phyloP scores from a whole-genome alignment of 169 alveolate genomes.

The Plasmodium gallinaceum region DNA sequence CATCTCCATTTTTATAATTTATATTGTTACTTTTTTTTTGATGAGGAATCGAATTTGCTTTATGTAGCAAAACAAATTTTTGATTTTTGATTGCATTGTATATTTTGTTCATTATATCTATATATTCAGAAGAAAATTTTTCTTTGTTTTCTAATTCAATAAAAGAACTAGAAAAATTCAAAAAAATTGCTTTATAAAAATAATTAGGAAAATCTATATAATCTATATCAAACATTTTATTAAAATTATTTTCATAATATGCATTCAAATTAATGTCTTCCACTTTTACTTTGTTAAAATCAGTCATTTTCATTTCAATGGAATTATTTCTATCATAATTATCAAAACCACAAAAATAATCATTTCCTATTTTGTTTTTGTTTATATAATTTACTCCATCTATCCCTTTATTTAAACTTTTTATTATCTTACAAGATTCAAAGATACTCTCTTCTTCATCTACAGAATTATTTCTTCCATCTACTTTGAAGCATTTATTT shows the following conservation, averaged over 20 bases:
- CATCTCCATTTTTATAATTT: conserved; percentile 75
- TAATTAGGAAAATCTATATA: conserved; percentile 26
- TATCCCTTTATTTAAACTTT: conserved; percentile 11
- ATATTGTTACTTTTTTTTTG: conserved; percentile 30
- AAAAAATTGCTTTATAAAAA: conserved; percentile 42
- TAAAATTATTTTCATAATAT: conserved; percentile 66
- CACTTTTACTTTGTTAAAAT: not conserved
- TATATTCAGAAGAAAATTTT: conserved; percentile 21
- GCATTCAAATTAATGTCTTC: conserved; percentile 37
- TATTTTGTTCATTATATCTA: conserved; percentile 23
- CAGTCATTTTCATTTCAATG: conserved; percentile 2
- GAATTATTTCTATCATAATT: conserved; percentile 47
- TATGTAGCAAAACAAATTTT: conserved; percentile 54
- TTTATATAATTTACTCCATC: conserved; percentile 33
- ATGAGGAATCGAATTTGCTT: conserved; percentile 52
- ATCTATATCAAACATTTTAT: conserved; percentile 48
- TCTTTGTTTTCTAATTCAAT: conserved; percentile 20
- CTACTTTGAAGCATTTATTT: conserved; percentile 38
- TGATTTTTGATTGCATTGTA: conserved; percentile 24
- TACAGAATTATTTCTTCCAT: not conserved
- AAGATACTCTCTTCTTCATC: conserved; percentile 43
- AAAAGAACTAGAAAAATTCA: conserved; percentile 57
- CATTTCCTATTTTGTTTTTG: conserved; percentile 14
- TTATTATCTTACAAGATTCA: conserved; percentile 23
- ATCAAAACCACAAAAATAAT: conserved; percentile 49